A percentile compares a stretch with the other conserved stretches of the same genome.
Evolutionary conservation across 2,329 filamentous ascomycete species (phyloP).

Genomic region (Xylariomycetidae sp.): DNA sequence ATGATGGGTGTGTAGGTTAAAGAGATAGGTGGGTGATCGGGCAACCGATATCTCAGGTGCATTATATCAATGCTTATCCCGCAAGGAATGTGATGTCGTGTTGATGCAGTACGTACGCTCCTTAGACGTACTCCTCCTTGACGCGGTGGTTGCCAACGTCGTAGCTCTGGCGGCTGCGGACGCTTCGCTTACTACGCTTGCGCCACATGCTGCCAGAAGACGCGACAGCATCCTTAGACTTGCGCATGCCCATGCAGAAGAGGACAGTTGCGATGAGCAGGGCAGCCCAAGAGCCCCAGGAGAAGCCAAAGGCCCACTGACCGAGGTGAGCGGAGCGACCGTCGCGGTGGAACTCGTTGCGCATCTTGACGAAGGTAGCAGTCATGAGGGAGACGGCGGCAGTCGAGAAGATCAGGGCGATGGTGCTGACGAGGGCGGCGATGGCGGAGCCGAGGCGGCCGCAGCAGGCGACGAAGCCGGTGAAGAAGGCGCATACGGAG

Average conservation of each 20-base stretch:
- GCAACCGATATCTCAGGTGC: no score
- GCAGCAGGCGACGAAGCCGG: constrained; percentile 62
- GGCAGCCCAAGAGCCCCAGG: constrained; percentile 64
- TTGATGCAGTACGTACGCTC: neutral
- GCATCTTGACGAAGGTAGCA: constrained; percentile 61
- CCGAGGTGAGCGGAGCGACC: constrained; percentile 57
- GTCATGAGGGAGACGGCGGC: constrained; percentile 69
- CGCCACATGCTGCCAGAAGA: constrained; percentile 38
- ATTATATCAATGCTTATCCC: no score
- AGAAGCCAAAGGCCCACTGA: constrained; percentile 66
- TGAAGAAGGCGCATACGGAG: constrained; percentile 59
- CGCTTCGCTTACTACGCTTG: constrained; percentile 44
- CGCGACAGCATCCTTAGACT: constrained; percentile 38
- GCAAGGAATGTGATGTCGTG: no score
- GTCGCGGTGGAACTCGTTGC: constrained; percentile 54
- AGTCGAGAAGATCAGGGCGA: constrained; percentile 64
- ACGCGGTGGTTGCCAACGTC: constrained; percentile 53
- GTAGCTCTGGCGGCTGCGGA: constrained; percentile 49
- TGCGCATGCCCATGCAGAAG: constrained; percentile 58
- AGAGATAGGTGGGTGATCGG: no score
- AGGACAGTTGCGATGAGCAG: constrained; percentile 61
- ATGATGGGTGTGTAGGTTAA: no score
- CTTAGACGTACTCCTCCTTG: constrained; percentile 63
- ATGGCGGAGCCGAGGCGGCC: constrained; percentile 65
- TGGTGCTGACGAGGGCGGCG: constrained; percentile 48